Evolutionary conservation across 495 filamentous ascomycete genomes (phyloP), one percentile per base, ranked within the genome.

Genomic region (Tuber umbilicatum): DNA sequence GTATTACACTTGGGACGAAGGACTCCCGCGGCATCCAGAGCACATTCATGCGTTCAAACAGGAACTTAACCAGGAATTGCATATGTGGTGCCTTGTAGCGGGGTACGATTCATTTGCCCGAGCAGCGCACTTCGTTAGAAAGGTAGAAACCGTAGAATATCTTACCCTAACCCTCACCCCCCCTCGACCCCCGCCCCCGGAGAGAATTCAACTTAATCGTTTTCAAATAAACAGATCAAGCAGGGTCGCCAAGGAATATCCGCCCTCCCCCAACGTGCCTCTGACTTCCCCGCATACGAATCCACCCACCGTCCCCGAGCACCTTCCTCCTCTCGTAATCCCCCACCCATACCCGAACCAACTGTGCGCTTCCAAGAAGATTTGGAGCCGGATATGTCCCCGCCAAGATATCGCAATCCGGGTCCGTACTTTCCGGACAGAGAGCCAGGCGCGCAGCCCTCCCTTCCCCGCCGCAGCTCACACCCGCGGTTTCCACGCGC

Each of bases 31-130:
- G 9, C 3, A 41, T 42, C 75, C 73, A 69, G 73, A 77, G 38
- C 39, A 76, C 38, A 77, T 76, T 39, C 75, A 77, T n/a, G 73
- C 73, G 21, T 77, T 72, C 37, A 77, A 77, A 76, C 74, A 77
- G 43, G 75, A 76, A 27, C 73, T 76, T 67, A 72, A 72, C 21
- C 27, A 55, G 21, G 75, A 77, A 60, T 40, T 77, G 19, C 75
- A 77, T 60, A 77, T 77, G 75, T 73, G 74, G 55, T 77, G 76
- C 64, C 70, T 55, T 35, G 37, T 77, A n/a, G 41, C 76, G 5
- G 70, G 76, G 4, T 70, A 45, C 55, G 73, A 77, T 19, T 31
- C 76, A 2, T 17, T 77, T 42, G 72, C 42, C 19, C 71, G 43
- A 39, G 64, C 64, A 19, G 70, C 73, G 14, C 69, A 27, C 16